phyloP scores from a whole-genome alignment of 495 filamentous ascomycete species.

The Neurospora discreta region DNA sequence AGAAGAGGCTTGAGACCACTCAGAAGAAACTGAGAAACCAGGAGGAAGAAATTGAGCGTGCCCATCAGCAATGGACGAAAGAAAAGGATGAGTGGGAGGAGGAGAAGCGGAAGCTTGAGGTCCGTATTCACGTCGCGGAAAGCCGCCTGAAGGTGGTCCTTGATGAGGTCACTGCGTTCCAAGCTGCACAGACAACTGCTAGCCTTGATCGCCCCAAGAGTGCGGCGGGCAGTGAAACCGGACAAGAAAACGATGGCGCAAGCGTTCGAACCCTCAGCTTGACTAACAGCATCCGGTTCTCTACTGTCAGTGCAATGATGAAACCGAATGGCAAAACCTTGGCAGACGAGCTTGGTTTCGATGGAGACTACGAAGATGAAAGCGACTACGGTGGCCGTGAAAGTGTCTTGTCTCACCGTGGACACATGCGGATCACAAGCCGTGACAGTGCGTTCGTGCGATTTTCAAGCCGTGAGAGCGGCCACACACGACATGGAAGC shows the following conservation, averaged over 20 bases:
- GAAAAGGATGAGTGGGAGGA: constrained; percentile 77
- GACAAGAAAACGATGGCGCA: constrained; percentile 57
- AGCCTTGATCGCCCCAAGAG: constrained; percentile 30
- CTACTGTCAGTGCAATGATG: constrained; percentile 44
- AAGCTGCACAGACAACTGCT: constrained; percentile 43
- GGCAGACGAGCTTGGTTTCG: constrained; percentile 82
- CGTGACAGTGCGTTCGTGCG: constrained; percentile 13
- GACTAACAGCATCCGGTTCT: constrained; percentile 63
- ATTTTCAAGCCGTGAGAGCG: constrained; percentile 4
- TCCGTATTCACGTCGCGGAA: constrained; percentile 77
- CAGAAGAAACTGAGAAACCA: constrained; percentile 68
- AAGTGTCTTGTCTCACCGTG: constrained; percentile 34
- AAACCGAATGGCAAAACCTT: constrained; percentile 62
- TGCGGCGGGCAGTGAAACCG: constrained; percentile 39
- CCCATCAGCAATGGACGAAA: constrained; percentile 63
- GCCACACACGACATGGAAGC: constrained; percentile 23
- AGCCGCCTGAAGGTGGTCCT: constrained; percentile 72
- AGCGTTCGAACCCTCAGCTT: constrained; percentile 71
- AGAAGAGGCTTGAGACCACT: constrained; percentile 63
- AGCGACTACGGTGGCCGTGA: constrained; percentile 44
- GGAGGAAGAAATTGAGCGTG: constrained; percentile 72
- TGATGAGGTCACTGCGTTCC: constrained; percentile 69
- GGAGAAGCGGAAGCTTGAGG: constrained; percentile 69
- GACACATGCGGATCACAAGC: constrained; percentile 26
- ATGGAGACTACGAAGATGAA: constrained; percentile 60